These are phyloP conservation scores for Cydonia oblonga DNA, from an alignment of 331 rosid species.

Conservation along the genomic window DNA sequence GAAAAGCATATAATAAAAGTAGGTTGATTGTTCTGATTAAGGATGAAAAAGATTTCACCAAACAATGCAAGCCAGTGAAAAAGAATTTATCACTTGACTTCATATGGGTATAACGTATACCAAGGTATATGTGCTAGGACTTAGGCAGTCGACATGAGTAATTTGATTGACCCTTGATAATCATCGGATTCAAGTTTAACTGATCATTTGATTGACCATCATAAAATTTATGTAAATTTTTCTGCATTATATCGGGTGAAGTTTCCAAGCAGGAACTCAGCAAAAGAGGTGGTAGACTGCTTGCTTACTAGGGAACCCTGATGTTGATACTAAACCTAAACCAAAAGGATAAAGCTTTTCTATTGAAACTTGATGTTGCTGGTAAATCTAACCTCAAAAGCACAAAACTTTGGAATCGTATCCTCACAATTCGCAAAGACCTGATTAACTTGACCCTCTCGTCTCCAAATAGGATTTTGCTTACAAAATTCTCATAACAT, in stretches of 20 bases:
- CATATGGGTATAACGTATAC: neutral
- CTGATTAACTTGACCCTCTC: too few species aligned
- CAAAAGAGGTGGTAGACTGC: neutral
- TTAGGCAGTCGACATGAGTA: neutral
- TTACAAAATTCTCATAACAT: too few species aligned
- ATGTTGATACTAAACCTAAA: neutral
- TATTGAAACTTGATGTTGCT: too few species aligned
- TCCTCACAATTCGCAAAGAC: too few species aligned
- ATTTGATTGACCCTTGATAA: neutral
- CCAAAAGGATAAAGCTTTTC: too few species aligned
- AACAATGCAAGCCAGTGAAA: too few species aligned
- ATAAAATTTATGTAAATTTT: neutral
- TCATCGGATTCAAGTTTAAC: neutral
- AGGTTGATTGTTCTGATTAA: too few species aligned
- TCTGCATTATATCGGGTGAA: neutral
- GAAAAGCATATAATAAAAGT: too few species aligned
- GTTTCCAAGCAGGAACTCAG: neutral
- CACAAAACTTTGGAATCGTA: too few species aligned
- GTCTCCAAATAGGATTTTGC: too few species aligned
- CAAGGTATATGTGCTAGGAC: neutral
- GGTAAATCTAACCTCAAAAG: too few species aligned
- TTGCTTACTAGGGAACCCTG: neutral
- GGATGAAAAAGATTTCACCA: too few species aligned
- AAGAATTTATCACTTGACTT: neutral
- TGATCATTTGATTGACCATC: neutral